Conservation (phyloP, 495 filamentous ascomycete species). For the Penicillium coprophilum region DNA sequence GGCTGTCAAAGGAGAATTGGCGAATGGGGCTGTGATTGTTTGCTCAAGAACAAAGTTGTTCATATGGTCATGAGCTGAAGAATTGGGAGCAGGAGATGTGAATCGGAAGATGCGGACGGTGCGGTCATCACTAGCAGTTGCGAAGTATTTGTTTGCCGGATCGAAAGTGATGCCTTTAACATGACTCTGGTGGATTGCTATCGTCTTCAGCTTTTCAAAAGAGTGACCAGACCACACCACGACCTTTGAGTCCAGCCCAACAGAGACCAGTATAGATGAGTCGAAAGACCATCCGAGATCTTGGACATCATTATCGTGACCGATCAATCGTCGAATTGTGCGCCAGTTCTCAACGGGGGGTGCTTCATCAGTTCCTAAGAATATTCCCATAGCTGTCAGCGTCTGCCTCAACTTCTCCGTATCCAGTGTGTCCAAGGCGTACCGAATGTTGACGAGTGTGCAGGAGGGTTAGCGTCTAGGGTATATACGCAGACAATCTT, state of each 20-base stretch:
- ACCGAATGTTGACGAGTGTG: slow-evolving; percentile 74
- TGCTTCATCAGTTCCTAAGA: slow-evolving; percentile 78
- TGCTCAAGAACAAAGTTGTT: slow-evolving; percentile 93
- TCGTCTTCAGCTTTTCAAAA: slow-evolving; percentile 94
- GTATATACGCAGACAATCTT: slow-evolving; percentile 97
- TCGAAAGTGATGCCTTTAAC: slow-evolving; percentile 99
- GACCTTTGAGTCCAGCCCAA: slow-evolving; percentile 95
- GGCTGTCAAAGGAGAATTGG: slow-evolving; percentile 85
- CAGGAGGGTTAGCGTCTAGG: slow-evolving; percentile 76
- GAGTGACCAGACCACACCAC: slow-evolving; percentile 97
- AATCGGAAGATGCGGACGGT: slow-evolving; percentile 97
- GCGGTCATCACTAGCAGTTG: slow-evolving; percentile 93
- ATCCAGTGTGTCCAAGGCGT: slow-evolving; percentile 31
- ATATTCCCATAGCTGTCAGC: slow-evolving; percentile 6
- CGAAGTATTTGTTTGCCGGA: slow-evolving; percentile 98
- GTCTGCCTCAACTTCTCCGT: neutral
- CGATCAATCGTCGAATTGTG: slow-evolving; percentile 85
- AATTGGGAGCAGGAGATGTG: slow-evolving; percentile 85
- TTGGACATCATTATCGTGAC: slow-evolving; percentile 98
- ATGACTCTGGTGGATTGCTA: slow-evolving; percentile 89
- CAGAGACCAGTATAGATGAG: slow-evolving; percentile 91
- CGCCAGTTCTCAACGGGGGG: slow-evolving; percentile 97
- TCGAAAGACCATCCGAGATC: slow-evolving; percentile 97
- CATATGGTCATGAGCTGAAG: slow-evolving; percentile 87
- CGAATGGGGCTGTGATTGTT: slow-evolving; percentile 80